Conservation (phyloP, 148 eudicot species). For the Camellia granthamiana region DNA sequence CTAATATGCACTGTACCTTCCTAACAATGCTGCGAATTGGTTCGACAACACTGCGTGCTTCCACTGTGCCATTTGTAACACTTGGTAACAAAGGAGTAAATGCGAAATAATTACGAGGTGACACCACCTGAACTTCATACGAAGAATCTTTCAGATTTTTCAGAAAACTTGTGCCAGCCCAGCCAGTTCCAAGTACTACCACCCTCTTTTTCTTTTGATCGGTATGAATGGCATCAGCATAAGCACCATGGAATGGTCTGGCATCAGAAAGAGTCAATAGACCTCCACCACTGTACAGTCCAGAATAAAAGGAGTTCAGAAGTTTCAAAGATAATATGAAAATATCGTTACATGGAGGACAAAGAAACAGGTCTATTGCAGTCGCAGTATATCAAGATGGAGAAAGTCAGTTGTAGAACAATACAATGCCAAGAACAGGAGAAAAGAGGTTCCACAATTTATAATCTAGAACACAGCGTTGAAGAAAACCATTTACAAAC, state of each 20-base stretch:
- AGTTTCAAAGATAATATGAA: not conserved
- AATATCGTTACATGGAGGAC: not conserved
- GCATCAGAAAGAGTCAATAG: constrained; percentile 16
- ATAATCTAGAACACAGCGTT: not conserved
- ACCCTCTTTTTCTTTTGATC: constrained; percentile 25
- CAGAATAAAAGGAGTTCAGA: not conserved
- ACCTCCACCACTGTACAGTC: constrained; percentile 26
- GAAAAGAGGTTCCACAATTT: not conserved
- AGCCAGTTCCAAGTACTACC: constrained; percentile 31
- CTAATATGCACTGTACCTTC: constrained; percentile 13
- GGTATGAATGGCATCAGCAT: constrained; percentile 3
- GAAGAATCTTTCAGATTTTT: constrained; percentile 25
- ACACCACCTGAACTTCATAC: constrained; percentile 32
- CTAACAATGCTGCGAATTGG: constrained; percentile 24
- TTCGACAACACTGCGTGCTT: constrained; percentile 32
- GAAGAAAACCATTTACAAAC: not conserved
- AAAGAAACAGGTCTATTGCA: not conserved
- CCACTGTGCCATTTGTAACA: constrained; percentile 30
- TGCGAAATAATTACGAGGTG: constrained; percentile 30
- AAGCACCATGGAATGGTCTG: constrained; percentile 13
- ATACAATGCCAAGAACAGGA: not conserved
- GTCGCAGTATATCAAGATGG: not conserved
- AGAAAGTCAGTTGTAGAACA: not conserved
- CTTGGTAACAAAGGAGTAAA: constrained; percentile 31
- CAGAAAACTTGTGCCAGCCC: constrained; percentile 30